Evolutionary conservation across 2,329 filamentous ascomycete species (phyloP).

Genomic region (Botryotinia convoluta): DNA sequence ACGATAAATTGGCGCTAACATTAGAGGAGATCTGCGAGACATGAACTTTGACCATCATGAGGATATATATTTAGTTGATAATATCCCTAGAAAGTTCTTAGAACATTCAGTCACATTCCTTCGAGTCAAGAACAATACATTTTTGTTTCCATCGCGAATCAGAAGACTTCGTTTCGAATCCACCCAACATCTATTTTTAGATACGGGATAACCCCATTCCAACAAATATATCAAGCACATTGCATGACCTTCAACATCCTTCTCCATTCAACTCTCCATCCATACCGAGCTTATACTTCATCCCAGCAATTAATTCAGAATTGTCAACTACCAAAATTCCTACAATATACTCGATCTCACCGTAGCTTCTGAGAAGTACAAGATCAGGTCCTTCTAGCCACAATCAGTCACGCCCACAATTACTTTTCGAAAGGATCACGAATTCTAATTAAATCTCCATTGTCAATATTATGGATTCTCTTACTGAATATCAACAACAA

Average conservation of each 20-base stretch:
- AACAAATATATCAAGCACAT: conserved; percentile 3
- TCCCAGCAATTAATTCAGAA: background rate
- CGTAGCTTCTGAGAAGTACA: background rate
- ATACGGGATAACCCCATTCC: background rate
- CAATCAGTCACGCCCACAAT: background rate
- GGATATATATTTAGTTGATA: conserved; percentile 9
- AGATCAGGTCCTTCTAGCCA: background rate
- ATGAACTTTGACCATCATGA: background rate
- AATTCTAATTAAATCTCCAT: background rate
- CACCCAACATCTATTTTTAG: conserved; percentile 14
- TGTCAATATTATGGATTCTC: background rate
- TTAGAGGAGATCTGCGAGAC: background rate
- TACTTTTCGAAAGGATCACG: background rate
- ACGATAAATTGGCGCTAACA: conserved; percentile 3
- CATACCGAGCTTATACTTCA: background rate
- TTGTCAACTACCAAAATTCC: background rate
- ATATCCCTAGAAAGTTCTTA: background rate
- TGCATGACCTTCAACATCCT: background rate
- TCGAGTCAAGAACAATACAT: background rate
- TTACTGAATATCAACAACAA: conserved; percentile 1
- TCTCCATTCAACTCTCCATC: background rate
- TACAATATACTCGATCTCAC: background rate
- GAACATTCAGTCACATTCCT: background rate
- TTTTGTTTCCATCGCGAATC: background rate
- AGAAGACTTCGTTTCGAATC: background rate